A percentile compares a stretch with the other conserved stretches of the same genome.
phyloP scores from a whole-genome alignment of 2,329 filamentous ascomycete genomes.

The Xylariaceae sp. region DNA sequence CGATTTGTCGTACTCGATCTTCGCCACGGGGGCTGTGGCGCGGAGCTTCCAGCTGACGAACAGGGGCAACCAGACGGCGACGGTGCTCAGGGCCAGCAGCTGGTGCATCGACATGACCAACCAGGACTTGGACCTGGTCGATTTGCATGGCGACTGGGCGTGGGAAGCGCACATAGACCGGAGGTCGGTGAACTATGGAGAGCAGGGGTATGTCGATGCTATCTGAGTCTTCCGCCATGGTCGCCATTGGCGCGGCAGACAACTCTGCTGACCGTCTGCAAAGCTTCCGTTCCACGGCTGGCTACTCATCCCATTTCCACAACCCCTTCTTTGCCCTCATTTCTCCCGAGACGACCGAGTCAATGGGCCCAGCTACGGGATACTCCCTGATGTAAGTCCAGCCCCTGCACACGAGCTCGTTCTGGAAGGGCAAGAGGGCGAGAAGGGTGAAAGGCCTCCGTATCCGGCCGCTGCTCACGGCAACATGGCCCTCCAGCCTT shows the following conservation, averaged over 20 bases:
- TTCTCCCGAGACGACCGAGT: conserved; percentile 50
- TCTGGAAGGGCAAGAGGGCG: too few species aligned
- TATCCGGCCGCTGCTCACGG: too few species aligned
- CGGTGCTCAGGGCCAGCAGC: conserved; percentile 50
- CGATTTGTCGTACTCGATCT: conserved; percentile 55
- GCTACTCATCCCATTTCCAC: conserved; percentile 56
- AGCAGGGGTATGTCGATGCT: conserved; percentile 40
- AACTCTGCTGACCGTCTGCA: conserved; percentile 2
- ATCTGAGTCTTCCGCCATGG: too few species aligned
- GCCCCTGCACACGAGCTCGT: too few species aligned
- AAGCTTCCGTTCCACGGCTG: conserved; percentile 53
- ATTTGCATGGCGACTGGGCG: conserved; percentile 56
- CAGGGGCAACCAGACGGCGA: conserved; percentile 42
- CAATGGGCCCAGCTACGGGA: conserved; percentile 53
- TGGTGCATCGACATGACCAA: conserved; percentile 55
- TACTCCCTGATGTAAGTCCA: conserved; percentile 48
- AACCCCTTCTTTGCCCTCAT: conserved; percentile 57
- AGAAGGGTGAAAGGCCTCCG: too few species aligned
- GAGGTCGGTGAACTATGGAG: conserved; percentile 48
- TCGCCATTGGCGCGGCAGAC: too few species aligned
- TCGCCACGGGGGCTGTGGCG: conserved; percentile 53
- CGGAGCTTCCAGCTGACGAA: conserved; percentile 57
- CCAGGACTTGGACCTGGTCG: conserved; percentile 54
- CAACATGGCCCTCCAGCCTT: too few species aligned
- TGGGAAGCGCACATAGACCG: conserved; percentile 48